These are phyloP conservation scores for Trametes sp. DNA, from an alignment of 1,284 basidiomycete genomes.

Conservation along the genomic window DNA sequence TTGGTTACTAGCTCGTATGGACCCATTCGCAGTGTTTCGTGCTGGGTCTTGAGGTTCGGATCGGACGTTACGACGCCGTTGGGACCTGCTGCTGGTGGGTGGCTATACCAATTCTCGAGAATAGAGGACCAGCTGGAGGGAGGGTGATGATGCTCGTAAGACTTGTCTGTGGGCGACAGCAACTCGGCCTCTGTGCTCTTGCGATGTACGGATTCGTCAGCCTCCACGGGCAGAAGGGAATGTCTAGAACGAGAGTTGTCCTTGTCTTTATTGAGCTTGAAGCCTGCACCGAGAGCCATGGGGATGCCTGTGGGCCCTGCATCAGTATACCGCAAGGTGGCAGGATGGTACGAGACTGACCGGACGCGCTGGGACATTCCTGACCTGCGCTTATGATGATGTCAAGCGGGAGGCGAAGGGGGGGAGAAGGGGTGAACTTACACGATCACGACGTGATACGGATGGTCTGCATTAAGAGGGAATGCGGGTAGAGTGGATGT, in stretches of 20 bases:
- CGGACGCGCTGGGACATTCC: slow-evolving; percentile 79
- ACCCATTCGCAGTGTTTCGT: slow-evolving; percentile 41
- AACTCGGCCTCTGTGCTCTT: slow-evolving; percentile 28
- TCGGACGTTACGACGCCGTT: slow-evolving; percentile 16
- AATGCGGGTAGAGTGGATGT: slow-evolving; percentile 56
- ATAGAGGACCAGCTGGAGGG: slow-evolving; percentile 73
- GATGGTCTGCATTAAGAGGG: slow-evolving; percentile 62
- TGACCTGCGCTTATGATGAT: slow-evolving; percentile 71
- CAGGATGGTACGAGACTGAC: slow-evolving; percentile 42
- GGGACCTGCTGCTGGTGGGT: slow-evolving; percentile 40
- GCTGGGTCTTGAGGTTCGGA: slow-evolving; percentile 14
- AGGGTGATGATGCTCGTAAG: slow-evolving; percentile 32
- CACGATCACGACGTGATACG: slow-evolving; percentile 85
- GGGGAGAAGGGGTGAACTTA: slow-evolving; percentile 46
- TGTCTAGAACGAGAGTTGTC: slow-evolving; percentile 40
- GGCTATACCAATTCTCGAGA: slow-evolving; percentile 76
- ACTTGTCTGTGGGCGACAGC: slow-evolving; percentile 25
- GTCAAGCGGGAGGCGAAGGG: slow-evolving; percentile 19
- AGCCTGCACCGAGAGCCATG: slow-evolving; percentile 78
- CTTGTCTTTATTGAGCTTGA: slow-evolving; percentile 62
- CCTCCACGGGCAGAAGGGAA: slow-evolving; percentile 26
- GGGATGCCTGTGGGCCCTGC: slow-evolving; percentile 60
- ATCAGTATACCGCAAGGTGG: background rate
- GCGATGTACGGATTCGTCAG: slow-evolving; percentile 26
- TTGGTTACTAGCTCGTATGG: slow-evolving; percentile 86